Percentiles rank a stretch among this genome's conserved stretches.
These are phyloP conservation scores for Clausena lansium DNA, from an alignment of 345 rosid species.

Conservation along the genomic window DNA sequence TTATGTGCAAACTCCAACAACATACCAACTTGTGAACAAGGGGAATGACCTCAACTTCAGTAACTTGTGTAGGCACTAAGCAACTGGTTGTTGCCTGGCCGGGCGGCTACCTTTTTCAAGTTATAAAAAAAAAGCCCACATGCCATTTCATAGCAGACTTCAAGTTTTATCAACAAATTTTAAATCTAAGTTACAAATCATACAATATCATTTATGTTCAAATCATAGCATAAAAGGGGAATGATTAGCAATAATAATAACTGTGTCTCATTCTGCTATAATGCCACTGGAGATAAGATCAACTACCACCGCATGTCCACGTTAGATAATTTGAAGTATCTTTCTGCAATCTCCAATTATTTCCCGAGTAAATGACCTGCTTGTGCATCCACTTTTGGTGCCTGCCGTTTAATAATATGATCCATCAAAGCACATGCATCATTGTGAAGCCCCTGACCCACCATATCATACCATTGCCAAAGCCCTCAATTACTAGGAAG, in stretches of 20 bases:
- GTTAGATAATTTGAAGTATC: not conserved
- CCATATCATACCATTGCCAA: slow-evolving; percentile 17
- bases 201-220: too few species aligned
- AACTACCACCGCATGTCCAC: slow-evolving; percentile 7
- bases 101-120: not conserved
- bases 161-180: not conserved
- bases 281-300: slow-evolving; percentile 13
- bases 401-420: slow-evolving; percentile 13
- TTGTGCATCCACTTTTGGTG: slow-evolving; percentile 21
- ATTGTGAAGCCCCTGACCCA: slow-evolving; percentile 23
- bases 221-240: too few species aligned
- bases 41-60: not conserved
- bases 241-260: too few species aligned
- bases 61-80: not conserved
- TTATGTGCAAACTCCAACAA: not conserved
- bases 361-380: slow-evolving; percentile 24
- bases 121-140: too few species aligned
- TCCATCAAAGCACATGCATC: slow-evolving; percentile 1
- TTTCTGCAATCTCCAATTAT: slow-evolving; percentile 17
- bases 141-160: not conserved
- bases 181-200: too few species aligned
- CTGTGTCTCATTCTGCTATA: not conserved
- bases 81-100: not conserved
- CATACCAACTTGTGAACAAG: not conserved
- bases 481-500: slow-evolving; percentile 20